Evolutionary conservation across 805 yeast species (phyloP).

Genomic region (Starmerella scarabaei): DNA sequence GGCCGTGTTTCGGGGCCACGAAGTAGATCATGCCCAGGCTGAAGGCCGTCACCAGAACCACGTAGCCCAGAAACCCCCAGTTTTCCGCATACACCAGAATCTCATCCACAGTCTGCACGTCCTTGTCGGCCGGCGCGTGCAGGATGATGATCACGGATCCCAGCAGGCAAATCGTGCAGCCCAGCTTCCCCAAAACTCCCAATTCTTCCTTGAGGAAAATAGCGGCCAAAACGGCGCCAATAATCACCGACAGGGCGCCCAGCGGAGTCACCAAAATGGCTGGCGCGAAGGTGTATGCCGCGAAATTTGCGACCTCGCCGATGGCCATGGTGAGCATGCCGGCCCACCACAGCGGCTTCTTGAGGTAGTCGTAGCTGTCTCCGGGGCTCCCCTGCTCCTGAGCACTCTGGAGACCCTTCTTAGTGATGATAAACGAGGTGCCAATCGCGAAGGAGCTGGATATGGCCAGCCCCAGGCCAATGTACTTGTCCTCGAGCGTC

Average conservation of each 20-base stretch:
- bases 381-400: constrained; percentile 49
- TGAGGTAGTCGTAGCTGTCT: constrained; percentile 64
- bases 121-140: constrained; percentile 93
- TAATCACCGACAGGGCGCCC: constrained; percentile 80
- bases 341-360: constrained; percentile 87
- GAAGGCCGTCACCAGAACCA: constrained; percentile 48
- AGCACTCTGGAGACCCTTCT: constrained; percentile 68
- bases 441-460: constrained; percentile 83
- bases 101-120: constrained; percentile 76
- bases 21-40: constrained; percentile 68
- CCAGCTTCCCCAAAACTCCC: constrained; percentile 79
- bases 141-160: constrained; percentile 80
- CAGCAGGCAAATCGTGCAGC: constrained; percentile 79
- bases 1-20: constrained; percentile 70
- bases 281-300: constrained; percentile 92
- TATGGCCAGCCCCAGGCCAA: constrained; percentile 79
- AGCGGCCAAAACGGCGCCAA: constrained; percentile 84
- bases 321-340: constrained; percentile 82
- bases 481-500: constrained; percentile 65
- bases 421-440: constrained; percentile 76
- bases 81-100: constrained; percentile 65
- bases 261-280: constrained; percentile 84
- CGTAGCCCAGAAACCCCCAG: constrained; percentile 59
- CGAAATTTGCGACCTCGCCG: constrained; percentile 85
- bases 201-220: constrained; percentile 72